phyloP scores from a whole-genome alignment of 306 rosid species.

The Gastrolobium bilobum region DNA sequence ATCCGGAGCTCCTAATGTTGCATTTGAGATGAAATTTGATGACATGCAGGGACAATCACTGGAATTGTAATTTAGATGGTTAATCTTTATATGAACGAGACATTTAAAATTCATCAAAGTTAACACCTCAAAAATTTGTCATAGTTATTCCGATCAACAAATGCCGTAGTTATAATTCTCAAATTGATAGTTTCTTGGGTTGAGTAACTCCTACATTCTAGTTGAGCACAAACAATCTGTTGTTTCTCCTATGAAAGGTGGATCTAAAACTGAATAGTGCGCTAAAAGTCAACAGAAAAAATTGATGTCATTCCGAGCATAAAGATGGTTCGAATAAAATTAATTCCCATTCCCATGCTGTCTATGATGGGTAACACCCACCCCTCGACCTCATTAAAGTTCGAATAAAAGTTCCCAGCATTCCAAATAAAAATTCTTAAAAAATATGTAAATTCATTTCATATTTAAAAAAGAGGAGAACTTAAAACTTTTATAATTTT shows the following conservation, averaged over 20 bases:
- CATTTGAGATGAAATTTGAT: constrained; percentile 66
- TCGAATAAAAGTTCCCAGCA: too few relatives aligned
- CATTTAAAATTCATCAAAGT: neutral
- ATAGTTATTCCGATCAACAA: neutral
- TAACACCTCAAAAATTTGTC: neutral
- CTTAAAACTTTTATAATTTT: too few relatives aligned
- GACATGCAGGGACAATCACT: neutral
- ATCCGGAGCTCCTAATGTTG: constrained; percentile 80
- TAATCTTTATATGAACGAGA: neutral
- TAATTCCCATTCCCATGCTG: too few relatives aligned
- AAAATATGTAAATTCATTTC: too few relatives aligned
- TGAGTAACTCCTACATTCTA: neutral
- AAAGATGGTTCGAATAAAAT: too few relatives aligned
- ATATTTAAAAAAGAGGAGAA: too few relatives aligned
- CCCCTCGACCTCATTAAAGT: too few relatives aligned
- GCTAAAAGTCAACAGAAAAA: neutral
- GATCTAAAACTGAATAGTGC: neutral
- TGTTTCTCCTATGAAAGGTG: neutral
- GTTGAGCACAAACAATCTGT: neutral
- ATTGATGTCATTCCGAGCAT: too few relatives aligned
- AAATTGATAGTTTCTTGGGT: neutral
- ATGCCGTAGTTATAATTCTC: neutral
- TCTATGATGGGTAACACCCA: too few relatives aligned
- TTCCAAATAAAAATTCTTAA: too few relatives aligned
- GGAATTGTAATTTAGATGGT: constrained; percentile 33